Evolutionary conservation across 116 monocot species (phyloP), one percentile per base, ranked within the genome.

Genomic region (Dioscorea cayenensis): DNA sequence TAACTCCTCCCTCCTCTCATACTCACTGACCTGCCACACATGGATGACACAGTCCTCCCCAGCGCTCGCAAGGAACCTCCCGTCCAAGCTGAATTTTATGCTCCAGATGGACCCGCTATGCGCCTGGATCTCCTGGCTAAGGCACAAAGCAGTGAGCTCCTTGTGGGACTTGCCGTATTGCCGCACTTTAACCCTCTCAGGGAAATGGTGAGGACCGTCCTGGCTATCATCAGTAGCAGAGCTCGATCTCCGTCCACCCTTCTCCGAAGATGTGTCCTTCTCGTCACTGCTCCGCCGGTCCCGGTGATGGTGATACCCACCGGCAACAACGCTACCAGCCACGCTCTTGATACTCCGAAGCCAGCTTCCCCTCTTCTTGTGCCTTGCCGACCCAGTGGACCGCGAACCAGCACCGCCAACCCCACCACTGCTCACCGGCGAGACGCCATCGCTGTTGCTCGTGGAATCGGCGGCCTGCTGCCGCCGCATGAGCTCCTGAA

Each of bases 401-500:
- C 74, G 65, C 49, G 64, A 60, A 25, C 28, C 67, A 16, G 36
- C 63, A 7, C 68, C 51, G 22, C 16, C 48, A 38, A 5, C 51
- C 20, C 58, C 76, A 5, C 66, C 32, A 51, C 21, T 68, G 49
- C 32, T 28, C 10, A 14, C 19, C n/a, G 55, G 55, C 55, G 55
- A 55, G 55, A 17, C 61, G 19, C 28, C 36, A 48, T 6, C 58
- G 16, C 59, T 59, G 59, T 19, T 59, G 21, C 59, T 21, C 8
- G 43, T 55, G 55, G 78, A 59, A 32, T 72, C 69, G 28, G 75
- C 84, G 18, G 83, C 76, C 29, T 63, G 84, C 80, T 92, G 95
- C 61, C 93, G 79, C 29, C 97, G 79, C 97, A 97, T 93, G 20
- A 97, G 85, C 69, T 94, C 99, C 71, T 91, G 90, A 2, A 94